A percentile compares a stretch with the other conserved stretches of the same genome.
Conservation (phyloP, 2,329 filamentous ascomycete genomes). For the Akanthomyces muscarius region DNA sequence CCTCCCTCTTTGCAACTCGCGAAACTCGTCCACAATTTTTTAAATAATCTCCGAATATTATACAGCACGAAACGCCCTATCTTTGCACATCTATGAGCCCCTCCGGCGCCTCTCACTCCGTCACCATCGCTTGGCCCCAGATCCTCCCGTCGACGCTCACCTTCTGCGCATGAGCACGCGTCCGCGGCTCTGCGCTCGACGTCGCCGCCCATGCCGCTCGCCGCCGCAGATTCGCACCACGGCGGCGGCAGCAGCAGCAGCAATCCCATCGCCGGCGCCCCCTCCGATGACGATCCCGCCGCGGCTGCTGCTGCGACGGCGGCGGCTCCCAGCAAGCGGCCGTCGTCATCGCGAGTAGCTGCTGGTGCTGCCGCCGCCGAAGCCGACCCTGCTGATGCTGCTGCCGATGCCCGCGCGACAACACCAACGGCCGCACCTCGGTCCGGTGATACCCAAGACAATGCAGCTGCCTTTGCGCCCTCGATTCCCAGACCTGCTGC, state of each 20-base stretch:
- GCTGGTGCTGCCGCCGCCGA: neutral
- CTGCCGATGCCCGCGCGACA: neutral
- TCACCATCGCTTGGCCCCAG: neutral
- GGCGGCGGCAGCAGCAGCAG: conserved; percentile 12
- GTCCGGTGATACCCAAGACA: neutral
- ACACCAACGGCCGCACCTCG: conserved; percentile 20
- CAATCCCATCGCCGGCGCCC: neutral
- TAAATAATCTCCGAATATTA: neutral
- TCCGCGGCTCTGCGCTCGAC: conserved; percentile 6
- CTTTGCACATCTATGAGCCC: conserved; percentile 1
- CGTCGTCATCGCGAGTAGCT: neutral
- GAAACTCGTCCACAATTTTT: neutral
- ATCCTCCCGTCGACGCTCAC: neutral
- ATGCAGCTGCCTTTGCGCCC: conserved; percentile 29
- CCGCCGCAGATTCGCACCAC: conserved; percentile 9
- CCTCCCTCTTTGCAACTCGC: conserved; percentile 2
- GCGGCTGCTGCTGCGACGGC: neutral
- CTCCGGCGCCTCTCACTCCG: neutral
- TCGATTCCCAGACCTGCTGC: conserved; percentile 23
- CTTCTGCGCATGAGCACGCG: conserved; percentile 14
- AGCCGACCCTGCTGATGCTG: neutral
- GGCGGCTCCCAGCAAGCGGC: neutral
- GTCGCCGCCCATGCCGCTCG: conserved; percentile 18
- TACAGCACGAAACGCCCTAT: neutral
- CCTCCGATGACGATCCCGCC: conserved; percentile 6